Base-by-base conservation (phyloP, 768 basidiomycete species). In the Agrocybe chaxingu region DNA sequence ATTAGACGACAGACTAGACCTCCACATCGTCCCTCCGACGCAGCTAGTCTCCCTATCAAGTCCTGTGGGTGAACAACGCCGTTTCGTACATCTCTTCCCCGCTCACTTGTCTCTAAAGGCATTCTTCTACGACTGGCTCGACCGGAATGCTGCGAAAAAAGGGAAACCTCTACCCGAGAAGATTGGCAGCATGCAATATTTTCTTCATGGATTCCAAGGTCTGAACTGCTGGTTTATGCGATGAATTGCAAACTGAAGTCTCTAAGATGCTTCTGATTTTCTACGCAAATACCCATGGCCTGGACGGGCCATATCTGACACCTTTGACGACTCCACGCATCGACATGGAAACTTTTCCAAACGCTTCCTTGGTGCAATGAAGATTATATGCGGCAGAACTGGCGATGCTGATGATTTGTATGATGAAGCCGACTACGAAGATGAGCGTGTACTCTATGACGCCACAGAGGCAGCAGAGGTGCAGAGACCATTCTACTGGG, bases 71-170 rank as follows among this genome's bases (percentile, higher is more conserved):
- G 51, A 38, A 62, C 58, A 4, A 13, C 3, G n/a, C 44, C 8
- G 2, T 12, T 19, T 18, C 3, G 31, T 45, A 2, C 38, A 12
- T 2, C 24, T 30, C 6, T 16, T 5, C 40, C 11, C 48, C 18
- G 45, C 3, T 34, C 32, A 19, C 42, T 8, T 41, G 13, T 35
- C 7, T 10, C 30, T 12, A 16, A 56, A 92, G 82, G 88, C 91
- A 4, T 96, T 96, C 68, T 96, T 89, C 67, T 96, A 95, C 58
- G 89, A 92, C 60, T 95, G 91, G 91, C 70, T 92, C 29, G 92
- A 95, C 59, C 75, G 91, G 51, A 89, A 71, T 61, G 88, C 81
- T 3, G 78, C 78, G 8, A 93, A 91, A 70, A 92, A 93, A 59
- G 89, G 88, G 5, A 91, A 92, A 61, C 76, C 79, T 1, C 66